These are phyloP conservation scores for Rhodocollybia butyracea DNA, from an alignment of 768 basidiomycete species.

Conservation along the genomic window DNA sequence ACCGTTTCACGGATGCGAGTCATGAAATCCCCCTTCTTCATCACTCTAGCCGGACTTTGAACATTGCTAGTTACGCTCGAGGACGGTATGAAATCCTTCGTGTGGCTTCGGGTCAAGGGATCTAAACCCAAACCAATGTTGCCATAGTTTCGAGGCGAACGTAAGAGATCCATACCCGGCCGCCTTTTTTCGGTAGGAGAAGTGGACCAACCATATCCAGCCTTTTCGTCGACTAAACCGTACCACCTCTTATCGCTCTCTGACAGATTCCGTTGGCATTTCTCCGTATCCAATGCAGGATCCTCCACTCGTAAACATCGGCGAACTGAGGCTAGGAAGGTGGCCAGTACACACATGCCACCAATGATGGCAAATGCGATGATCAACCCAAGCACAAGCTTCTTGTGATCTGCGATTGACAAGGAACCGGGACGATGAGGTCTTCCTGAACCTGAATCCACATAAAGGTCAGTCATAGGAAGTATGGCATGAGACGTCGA, in stretches of 20 bases:
- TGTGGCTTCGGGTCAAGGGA: background rate
- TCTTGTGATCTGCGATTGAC: conserved; percentile 41
- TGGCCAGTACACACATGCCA: conserved; percentile 50
- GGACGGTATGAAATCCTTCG: background rate
- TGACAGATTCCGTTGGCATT: conserved; percentile 54
- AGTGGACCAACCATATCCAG: conserved; percentile 29
- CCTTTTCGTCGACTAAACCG: conserved; percentile 39
- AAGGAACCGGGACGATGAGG: conserved; percentile 28
- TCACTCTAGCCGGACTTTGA: conserved; percentile 49
- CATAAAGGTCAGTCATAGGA: conserved; percentile 40
- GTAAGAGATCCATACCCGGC: conserved; percentile 8
- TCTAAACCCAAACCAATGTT: conserved; percentile 24
- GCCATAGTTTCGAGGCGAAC: conserved; percentile 21
- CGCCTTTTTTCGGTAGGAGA: conserved; percentile 19
- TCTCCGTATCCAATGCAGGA: conserved; percentile 56
- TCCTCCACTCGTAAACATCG: conserved; percentile 58
- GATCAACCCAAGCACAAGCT: conserved; percentile 54
- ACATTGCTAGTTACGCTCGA: conserved; percentile 11
- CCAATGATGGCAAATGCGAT: conserved; percentile 64
- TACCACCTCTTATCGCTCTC: conserved; percentile 72
- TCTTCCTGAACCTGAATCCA: conserved; percentile 28
- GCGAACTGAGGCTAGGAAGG: conserved; percentile 52
- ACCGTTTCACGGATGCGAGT: conserved; percentile 61
- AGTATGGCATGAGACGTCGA: conserved; percentile 69
- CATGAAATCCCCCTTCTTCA: conserved; percentile 71